Percentiles rank a stretch among this genome's conserved stretches.
Evolutionary conservation across 164 flowering plant species (phyloP).

Genomic region (Aristolochia fimbriata): DNA sequence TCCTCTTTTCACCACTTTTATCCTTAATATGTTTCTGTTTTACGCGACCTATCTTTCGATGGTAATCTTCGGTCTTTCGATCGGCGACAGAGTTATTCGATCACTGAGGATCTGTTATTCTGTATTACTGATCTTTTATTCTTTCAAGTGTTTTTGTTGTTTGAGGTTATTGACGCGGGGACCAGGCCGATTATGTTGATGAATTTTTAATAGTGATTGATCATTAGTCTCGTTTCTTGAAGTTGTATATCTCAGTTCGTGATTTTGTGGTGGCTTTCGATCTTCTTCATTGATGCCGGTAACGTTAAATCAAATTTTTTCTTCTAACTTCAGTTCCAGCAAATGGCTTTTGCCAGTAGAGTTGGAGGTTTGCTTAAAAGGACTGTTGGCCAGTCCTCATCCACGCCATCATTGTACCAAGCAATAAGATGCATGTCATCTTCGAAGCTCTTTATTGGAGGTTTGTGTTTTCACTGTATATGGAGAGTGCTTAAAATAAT

Average conservation of each 20-base stretch:
- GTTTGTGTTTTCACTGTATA: constrained; percentile 7
- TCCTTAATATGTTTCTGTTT: background rate
- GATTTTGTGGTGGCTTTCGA: background rate
- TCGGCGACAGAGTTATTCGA: background rate
- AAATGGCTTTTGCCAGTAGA: constrained; percentile 35
- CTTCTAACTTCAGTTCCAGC: background rate
- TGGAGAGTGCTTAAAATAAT: too few relatives aligned
- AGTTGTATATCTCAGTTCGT: too few relatives aligned
- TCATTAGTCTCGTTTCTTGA: too few relatives aligned
- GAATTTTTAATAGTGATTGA: background rate
- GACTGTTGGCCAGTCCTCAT: constrained; percentile 18
- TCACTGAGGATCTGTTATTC: too few relatives aligned
- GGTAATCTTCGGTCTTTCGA: background rate
- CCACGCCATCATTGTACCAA: constrained; percentile 31
- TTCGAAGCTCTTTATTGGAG: constrained; percentile 48
- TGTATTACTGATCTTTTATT: too few relatives aligned
- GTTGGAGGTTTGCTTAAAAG: constrained; percentile 34
- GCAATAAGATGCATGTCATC: constrained; percentile 43
- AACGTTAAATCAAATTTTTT: too few relatives aligned
- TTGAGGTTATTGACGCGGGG: too few relatives aligned
- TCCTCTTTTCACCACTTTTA: background rate
- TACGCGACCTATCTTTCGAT: background rate
- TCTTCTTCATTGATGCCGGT: background rate
- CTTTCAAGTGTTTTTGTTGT: too few relatives aligned
- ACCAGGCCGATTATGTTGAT: too few relatives aligned